These are phyloP conservation scores for Cutaneotrichosporon cavernicola DNA, from an alignment of 1,284 basidiomycete genomes.

Conservation along the genomic window DNA sequence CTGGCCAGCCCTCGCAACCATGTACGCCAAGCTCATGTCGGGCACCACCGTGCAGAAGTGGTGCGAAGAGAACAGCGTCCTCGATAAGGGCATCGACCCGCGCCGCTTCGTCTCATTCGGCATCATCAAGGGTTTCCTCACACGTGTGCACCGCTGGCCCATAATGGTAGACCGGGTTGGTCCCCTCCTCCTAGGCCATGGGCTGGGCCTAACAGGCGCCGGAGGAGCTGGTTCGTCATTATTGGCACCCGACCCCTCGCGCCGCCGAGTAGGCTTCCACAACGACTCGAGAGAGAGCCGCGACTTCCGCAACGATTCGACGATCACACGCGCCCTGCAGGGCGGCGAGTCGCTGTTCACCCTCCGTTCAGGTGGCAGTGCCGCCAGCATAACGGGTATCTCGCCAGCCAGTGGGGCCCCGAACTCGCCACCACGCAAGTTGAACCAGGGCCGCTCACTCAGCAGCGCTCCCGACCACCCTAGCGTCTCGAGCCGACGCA, in stretches of 20 bases:
- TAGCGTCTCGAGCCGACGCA: conserved; percentile 17
- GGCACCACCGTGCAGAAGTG: conserved; percentile 84
- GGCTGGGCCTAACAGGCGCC: conserved; percentile 8
- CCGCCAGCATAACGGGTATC: background rate
- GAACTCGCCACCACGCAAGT: conserved; percentile 30
- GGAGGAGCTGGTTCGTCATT: background rate
- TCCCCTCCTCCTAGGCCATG: conserved; percentile 12
- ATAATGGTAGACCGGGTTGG: conserved; percentile 53
- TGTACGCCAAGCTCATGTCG: conserved; percentile 83
- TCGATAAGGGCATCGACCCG: conserved; percentile 76
- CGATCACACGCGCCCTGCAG: conserved; percentile 10
- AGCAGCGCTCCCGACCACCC: conserved; percentile 23
- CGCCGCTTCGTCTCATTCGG: conserved; percentile 96
- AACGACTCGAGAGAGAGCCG: background rate
- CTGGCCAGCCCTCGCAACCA: conserved; percentile 77
- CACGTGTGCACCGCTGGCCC: conserved; percentile 89
- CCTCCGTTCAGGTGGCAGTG: conserved; percentile 21
- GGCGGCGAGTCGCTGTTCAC: conserved; percentile 41
- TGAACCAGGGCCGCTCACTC: conserved; percentile 6
- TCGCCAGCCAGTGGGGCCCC: conserved; percentile 9
- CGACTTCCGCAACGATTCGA: conserved; percentile 16
- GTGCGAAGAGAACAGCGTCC: conserved; percentile 76
- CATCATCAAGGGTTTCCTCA: conserved; percentile 96
- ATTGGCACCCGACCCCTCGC: background rate
- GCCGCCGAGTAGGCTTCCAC: conserved; percentile 17